A percentile compares a stretch with the other conserved stretches of the same genome.
phyloP scores from a whole-genome alignment of 345 rosid species.

The Kernera saxatilis region DNA sequence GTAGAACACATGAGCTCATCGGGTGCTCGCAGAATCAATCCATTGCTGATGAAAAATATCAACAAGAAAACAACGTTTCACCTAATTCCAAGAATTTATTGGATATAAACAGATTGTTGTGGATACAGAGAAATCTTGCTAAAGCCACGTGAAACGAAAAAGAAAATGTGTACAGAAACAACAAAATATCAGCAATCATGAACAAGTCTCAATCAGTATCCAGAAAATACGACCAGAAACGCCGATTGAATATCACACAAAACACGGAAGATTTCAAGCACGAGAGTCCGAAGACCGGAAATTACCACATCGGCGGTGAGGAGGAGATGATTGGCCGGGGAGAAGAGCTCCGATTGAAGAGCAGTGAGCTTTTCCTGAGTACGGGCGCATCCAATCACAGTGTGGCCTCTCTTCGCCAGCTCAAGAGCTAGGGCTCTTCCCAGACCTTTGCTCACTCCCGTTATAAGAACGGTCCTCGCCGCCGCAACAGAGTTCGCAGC shows the following conservation, averaged over 20 bases:
- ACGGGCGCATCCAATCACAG: conserved; percentile 89
- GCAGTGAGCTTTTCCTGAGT: conserved; percentile 64
- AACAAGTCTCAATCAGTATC: neutral
- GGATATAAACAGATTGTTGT: neutral
- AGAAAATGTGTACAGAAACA: neutral
- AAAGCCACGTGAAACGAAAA: neutral
- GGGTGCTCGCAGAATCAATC: neutral
- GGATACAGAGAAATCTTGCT: neutral
- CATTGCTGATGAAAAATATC: neutral
- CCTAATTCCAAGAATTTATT: neutral
- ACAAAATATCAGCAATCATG: neutral
- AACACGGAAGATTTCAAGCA: neutral
- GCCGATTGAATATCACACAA: neutral
- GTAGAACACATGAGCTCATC: neutral
- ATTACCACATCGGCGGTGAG: conserved; percentile 72
- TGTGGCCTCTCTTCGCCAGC: conserved; percentile 81
- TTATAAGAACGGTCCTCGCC: conserved; percentile 53
- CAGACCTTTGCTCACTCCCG: conserved; percentile 86
- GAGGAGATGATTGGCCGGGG: conserved; percentile 59
- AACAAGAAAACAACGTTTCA: neutral
- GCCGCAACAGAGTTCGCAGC: conserved; percentile 27
- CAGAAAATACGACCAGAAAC: neutral
- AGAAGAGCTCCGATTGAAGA: conserved; percentile 55
- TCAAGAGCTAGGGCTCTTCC: conserved; percentile 88
- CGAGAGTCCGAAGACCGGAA: neutral